Base-by-base conservation (phyloP, 148 eudicot genomes). In the Euryodendron excelsum region DNA sequence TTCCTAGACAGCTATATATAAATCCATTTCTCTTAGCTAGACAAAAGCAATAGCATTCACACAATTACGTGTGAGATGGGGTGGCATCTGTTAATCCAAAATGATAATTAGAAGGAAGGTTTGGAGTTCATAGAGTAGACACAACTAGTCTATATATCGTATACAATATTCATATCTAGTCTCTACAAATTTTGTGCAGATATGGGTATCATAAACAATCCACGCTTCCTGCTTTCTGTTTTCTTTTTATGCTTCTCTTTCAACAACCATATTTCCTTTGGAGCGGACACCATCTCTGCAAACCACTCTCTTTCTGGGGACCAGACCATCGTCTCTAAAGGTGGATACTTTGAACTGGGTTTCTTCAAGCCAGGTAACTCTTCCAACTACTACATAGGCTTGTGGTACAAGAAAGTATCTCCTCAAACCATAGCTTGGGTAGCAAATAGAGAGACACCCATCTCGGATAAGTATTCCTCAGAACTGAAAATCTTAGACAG, bases 331-430 rank as follows among this genome's bases (percentile, higher is more conserved):
- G 44, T 82, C 76, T 90, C 90, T 0, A n/a, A 81, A 0, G 80
- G 69, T 28, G 85, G 83, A 1, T 73, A 47, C 72, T 90, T 88
- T 41, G 80, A 73, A 50, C 79, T 90, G 0, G 93, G 93, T 9
- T 86, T 88, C 79, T 90, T 85, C 85, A 37, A 66, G 63, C 84
- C 91, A 78, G 88, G 87, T 82, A 84, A 80, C 61, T 71, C 88
- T 53, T 68, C 85, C 39, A 75, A 86, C 58, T 80, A 64, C 64
- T 84, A 86, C 68, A 78, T 86, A 70, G 84, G 81, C 71, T 84
- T 86, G 1, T 86, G 89, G 91, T 88, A 88, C 70, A 70, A 83
- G 66, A 84, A 79, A 30, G 75, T 89, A 62, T 44, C 77, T 18
- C 59, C 56, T 13, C 72, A 25, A 60, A 84, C 89, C 18, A 23